A percentile compares a stretch with the other conserved stretches of the same genome.
phyloP scores from a whole-genome alignment of 2,329 filamentous ascomycete genomes.

The Elsinoe ampelina region DNA sequence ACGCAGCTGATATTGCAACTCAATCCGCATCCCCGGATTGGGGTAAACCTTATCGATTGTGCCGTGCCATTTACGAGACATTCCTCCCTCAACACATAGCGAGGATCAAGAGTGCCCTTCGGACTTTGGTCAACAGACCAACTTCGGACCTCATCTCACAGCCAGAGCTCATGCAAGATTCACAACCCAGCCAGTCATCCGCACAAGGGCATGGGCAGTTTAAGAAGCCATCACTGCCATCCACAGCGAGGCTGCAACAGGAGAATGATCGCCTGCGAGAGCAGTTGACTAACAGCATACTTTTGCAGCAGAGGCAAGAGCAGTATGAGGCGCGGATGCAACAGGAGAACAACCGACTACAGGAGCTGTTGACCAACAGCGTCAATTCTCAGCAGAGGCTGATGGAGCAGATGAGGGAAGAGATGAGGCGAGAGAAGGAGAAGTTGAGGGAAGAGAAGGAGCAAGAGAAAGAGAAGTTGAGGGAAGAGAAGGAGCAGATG shows the following conservation, averaged over 20 bases:
- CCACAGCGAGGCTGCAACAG: background rate
- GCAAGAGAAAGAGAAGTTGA: no score
- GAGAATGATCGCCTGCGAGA: background rate
- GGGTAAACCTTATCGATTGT: conserved; percentile 9
- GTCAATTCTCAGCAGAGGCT: no score
- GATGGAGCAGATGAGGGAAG: no score
- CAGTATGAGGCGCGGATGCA: conserved; percentile 32
- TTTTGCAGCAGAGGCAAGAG: background rate
- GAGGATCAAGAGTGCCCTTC: background rate
- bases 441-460: no score
- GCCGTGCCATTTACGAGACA: conserved; percentile 12
- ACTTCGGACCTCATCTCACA: background rate
- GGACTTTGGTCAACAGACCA: background rate
- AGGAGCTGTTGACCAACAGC: no score
- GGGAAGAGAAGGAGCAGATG: no score
- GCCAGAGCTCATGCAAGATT: background rate
- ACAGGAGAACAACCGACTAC: background rate
- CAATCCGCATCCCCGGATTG: background rate
- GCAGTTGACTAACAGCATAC: background rate
- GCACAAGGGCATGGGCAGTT: background rate
- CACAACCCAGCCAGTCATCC: background rate
- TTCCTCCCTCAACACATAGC: conserved; percentile 5
- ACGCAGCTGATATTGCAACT: background rate
- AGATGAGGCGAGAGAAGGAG: no score
- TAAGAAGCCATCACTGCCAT: background rate